These are phyloP conservation scores for Edaphochlamys debaryana DNA, from an alignment of 139 green algal genomes.

Conservation along the genomic window DNA sequence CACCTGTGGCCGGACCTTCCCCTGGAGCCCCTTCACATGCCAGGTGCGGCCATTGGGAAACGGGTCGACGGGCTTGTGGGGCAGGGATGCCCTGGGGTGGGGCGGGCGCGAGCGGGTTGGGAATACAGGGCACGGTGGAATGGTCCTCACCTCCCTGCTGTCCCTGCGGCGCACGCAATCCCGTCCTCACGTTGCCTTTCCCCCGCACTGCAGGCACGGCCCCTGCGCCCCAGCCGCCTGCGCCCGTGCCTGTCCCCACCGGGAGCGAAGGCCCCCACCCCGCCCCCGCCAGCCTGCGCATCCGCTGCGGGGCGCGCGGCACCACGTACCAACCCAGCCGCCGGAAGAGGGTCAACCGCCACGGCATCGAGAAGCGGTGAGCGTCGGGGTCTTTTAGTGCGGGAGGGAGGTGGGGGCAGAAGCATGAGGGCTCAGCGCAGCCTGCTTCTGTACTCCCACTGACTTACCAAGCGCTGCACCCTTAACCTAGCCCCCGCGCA, in stretches of 20 bases:
- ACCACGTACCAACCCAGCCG: constrained; percentile 52
- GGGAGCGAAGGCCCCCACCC: background rate
- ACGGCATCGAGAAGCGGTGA: constrained; percentile 51
- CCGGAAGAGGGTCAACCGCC: constrained; percentile 49
- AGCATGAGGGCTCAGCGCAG: background rate
- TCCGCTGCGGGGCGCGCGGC: constrained; percentile 35
- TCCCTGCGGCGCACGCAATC: too few relatives aligned
- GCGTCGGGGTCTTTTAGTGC: background rate
- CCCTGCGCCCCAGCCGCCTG: too few relatives aligned
- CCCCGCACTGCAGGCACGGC: background rate
- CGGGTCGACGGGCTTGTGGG: too few relatives aligned
- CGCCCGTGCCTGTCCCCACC: background rate
- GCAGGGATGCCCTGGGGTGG: too few relatives aligned
- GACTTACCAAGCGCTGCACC: background rate
- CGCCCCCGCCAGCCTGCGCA: background rate
- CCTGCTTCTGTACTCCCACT: background rate
- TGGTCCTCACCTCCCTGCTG: too few relatives aligned
- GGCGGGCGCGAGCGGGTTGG: background rate
- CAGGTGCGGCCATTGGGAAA: too few relatives aligned
- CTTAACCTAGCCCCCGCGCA: background rate
- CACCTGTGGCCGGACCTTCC: background rate
- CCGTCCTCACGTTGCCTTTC: too few relatives aligned
- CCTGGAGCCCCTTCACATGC: too few relatives aligned
- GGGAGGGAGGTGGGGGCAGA: background rate
- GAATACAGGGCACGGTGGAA: background rate